Conservation (phyloP, 73 alveolate species). For the Paramecium biaurelia region DNA sequence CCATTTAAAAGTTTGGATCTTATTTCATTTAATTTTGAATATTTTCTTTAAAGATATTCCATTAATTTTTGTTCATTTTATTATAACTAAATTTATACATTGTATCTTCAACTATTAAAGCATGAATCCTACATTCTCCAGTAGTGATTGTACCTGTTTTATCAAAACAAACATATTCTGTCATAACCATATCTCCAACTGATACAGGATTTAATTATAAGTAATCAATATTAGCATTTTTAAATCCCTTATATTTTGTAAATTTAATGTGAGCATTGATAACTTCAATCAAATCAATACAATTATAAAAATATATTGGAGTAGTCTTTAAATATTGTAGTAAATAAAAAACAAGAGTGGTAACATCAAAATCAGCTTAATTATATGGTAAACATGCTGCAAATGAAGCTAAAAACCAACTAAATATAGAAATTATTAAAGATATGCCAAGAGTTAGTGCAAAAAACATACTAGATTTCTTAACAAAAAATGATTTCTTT, state of each 20-base stretch:
- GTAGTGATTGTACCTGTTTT: constrained; percentile 37
- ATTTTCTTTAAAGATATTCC: constrained; percentile 6
- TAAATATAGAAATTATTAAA: neutral
- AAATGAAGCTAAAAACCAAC: constrained; percentile 29
- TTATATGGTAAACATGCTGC: neutral
- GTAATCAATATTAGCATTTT: neutral
- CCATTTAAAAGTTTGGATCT: constrained; percentile 13
- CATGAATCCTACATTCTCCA: neutral
- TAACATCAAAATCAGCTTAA: neutral
- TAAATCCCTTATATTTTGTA: neutral
- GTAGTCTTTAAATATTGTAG: neutral
- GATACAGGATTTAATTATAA: constrained; percentile 4
- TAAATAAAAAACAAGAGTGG: neutral
- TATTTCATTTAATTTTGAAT: neutral
- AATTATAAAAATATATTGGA: constrained; percentile 23
- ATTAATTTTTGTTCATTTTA: neutral
- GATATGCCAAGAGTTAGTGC: neutral
- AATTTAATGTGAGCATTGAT: neutral
- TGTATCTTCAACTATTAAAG: neutral
- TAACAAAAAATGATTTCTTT: constrained; percentile 26
- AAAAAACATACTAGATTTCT: constrained; percentile 52
- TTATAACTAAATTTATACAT: constrained; percentile 25
- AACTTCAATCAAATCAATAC: constrained; percentile 6
- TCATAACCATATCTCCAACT: constrained; percentile 43
- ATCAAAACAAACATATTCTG: constrained; percentile 47